Evolutionary conservation across 169 alveolate species (phyloP), one percentile per base, ranked within the genome.

Genomic region (Plasmodium malariae): DNA sequence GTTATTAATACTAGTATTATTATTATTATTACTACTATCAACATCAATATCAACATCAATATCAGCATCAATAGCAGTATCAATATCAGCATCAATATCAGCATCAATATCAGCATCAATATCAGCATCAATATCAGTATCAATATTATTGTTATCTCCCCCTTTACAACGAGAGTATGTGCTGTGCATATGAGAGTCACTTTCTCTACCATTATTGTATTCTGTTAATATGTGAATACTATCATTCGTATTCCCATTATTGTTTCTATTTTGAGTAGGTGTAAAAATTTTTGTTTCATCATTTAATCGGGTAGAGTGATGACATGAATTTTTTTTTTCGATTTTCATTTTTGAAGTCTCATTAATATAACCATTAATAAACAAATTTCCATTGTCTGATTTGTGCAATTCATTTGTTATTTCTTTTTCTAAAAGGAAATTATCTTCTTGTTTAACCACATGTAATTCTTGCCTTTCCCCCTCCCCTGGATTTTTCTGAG

Each of bases 401-500:
- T 73, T 55, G 24, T 54, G 9, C 32, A 48, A 57, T 55, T 73
- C 5, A 34, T 4, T 5, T 57, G n/a, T 57, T 73, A 14, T 60
- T 24, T 11, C 45, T 19, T 73, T 26, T 30, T 26, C 37, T 55
- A 57, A 43, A 45, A 21, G 72, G 30, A 73, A 73, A 73, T 17
- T 28, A 34, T 45, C 59, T 30, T 55, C 21, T 63, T 14, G 43
- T 36, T 73, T 57, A 1, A 26, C 19, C 19, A 26, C n/a, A 24
- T 34, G 45, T 55, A 59, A 62, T 12, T 62, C 21, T 62, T 55
- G 14, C 11, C 14, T 54, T 30, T 62, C 63, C 89, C 89, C 89
- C 89, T 78, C 76, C 89, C 80, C 89, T 54, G 12, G 69, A 62
- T 62, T 45, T 26, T 62, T 78, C 32, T 5, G 14, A 78, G 26